Base-by-base conservation (phyloP, 1,284 basidiomycete genomes). In the Sanguinoderma infundibulare region DNA sequence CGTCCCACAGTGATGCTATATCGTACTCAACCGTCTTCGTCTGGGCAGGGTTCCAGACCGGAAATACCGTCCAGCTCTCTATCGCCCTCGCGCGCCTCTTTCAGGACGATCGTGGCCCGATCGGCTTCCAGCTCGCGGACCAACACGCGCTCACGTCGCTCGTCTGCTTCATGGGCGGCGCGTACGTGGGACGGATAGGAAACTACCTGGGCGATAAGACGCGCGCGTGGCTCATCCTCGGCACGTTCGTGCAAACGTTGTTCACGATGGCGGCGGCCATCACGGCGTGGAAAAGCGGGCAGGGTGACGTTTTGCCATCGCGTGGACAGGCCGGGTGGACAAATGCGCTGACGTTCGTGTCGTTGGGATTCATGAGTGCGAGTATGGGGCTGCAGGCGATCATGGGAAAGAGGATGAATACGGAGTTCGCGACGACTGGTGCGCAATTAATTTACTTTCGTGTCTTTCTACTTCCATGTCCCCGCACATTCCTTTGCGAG, bases 11-110 rank as follows among this genome's bases (percentile, higher is more conserved):
- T n/a, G 87, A 91, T 67, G 83, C 87, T 1, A 79, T 94, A n/a
- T 87, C 87, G 0, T 95, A 94, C 79, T 87, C 90, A 44, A 90
- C 93, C 9, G 81, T 91, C 61, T 95, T 87, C 72, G 85, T 95
- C 24, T 95, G 93, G 93, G 91, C 89, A 71, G 92, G 90, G 2
- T 95, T 95, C 75, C 92, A 95, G 75, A 95, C 89, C 0, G 89
- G 89, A 32, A 91, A 91, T 70, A 85, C 86, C 59, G 79, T 85
- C 10, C 78, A 90, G 78, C 80, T 90, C 22, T 78, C 84, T 2
- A 76, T 90, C 12, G 87, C 88, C 1, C 63, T 89, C 30, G 86
- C 87, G 0, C 79, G 89, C 2, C 80, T 86, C 32, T 95, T 93
- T 75, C 66, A 78, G 63, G 74, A 79, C 66, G 79, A 91, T 6